Percentiles rank a stretch among this genome's conserved stretches.
Conservation (phyloP, 2,329 filamentous ascomycete genomes). For the Bipolaris bicolor region DNA sequence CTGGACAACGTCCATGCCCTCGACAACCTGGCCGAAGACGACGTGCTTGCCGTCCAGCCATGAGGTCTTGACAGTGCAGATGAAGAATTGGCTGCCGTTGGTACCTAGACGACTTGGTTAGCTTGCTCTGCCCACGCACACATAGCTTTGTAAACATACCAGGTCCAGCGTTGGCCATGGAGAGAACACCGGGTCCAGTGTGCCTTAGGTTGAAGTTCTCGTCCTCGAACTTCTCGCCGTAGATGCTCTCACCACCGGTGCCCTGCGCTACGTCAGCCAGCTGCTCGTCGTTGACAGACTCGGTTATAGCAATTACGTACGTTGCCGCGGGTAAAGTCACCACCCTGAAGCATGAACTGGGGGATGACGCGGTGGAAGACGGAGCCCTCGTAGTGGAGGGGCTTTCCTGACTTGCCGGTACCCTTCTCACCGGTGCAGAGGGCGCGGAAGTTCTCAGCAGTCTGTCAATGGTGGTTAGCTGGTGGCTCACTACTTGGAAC, state of each 20-base stretch:
- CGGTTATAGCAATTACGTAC: constrained; percentile 60
- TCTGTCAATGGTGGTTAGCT: constrained; percentile 57
- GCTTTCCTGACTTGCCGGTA: constrained; percentile 77
- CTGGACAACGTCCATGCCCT: constrained; percentile 35
- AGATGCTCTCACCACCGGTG: constrained; percentile 91
- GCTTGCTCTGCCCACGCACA: not conserved
- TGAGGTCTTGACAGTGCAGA: constrained; percentile 90
- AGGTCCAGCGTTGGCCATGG: constrained; percentile 96
- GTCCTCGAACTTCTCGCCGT: constrained; percentile 94
- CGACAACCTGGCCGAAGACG: constrained; percentile 75
- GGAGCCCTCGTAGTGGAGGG: constrained; percentile 89
- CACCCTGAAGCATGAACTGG: constrained; percentile 97
- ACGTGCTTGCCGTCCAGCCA: constrained; percentile 82
- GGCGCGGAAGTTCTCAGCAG: constrained; percentile 91
- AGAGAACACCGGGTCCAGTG: constrained; percentile 88
- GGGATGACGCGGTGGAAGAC: constrained; percentile 96
- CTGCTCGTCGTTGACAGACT: not conserved
- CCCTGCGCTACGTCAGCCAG: constrained; percentile 26
- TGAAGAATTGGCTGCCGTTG: constrained; percentile 97
- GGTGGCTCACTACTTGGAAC: not conserved
- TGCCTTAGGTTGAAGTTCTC: constrained; percentile 94
- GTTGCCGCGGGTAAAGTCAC: constrained; percentile 93
- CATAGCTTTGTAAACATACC: not conserved
- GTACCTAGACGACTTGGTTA: constrained; percentile 59
- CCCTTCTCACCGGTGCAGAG: constrained; percentile 97